Percentiles rank a stretch among this genome's conserved stretches.
These are phyloP conservation scores for Calocybe gangraenosa DNA, from an alignment of 768 basidiomycete species.

Conservation along the genomic window DNA sequence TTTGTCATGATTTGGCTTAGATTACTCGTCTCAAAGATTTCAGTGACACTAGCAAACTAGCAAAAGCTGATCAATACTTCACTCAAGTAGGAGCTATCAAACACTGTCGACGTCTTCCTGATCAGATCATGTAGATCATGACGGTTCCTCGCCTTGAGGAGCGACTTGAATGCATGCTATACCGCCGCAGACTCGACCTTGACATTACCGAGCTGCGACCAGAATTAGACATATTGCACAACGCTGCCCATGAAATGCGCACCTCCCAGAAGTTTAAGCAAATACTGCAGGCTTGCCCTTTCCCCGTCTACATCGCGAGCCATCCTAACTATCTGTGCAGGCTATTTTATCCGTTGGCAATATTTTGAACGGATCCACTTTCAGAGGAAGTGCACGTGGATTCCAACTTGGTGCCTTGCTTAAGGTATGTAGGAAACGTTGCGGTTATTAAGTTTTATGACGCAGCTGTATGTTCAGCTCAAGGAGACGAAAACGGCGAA, in stretches of 20 bases:
- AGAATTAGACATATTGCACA: slow-evolving; percentile 69
- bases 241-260: slow-evolving; percentile 67
- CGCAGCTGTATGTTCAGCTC: slow-evolving; percentile 52
- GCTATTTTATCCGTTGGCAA: slow-evolving; percentile 78
- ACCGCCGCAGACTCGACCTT: slow-evolving; percentile 74
- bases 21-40: slow-evolving; percentile 54
- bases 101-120: neutral
- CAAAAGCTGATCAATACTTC: slow-evolving; percentile 84
- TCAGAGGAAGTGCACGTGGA: slow-evolving; percentile 79
- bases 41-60: slow-evolving; percentile 66
- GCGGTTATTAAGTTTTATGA: neutral
- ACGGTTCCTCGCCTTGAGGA: slow-evolving; percentile 69
- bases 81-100: slow-evolving; percentile 45
- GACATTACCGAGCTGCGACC: slow-evolving; percentile 83
- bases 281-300: slow-evolving; percentile 54
- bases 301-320: neutral
- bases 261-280: slow-evolving; percentile 61
- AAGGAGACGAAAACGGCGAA: slow-evolving; percentile 79
- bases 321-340: slow-evolving; percentile 28
- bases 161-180: slow-evolving; percentile 80
- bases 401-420: slow-evolving; percentile 80
- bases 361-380: slow-evolving; percentile 73
- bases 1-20: neutral
- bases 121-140: slow-evolving; percentile 53
- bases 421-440: slow-evolving; percentile 51